phyloP scores from a whole-genome alignment of 176 grass and related monocot genomes.

The Pontederia crassipes region DNA sequence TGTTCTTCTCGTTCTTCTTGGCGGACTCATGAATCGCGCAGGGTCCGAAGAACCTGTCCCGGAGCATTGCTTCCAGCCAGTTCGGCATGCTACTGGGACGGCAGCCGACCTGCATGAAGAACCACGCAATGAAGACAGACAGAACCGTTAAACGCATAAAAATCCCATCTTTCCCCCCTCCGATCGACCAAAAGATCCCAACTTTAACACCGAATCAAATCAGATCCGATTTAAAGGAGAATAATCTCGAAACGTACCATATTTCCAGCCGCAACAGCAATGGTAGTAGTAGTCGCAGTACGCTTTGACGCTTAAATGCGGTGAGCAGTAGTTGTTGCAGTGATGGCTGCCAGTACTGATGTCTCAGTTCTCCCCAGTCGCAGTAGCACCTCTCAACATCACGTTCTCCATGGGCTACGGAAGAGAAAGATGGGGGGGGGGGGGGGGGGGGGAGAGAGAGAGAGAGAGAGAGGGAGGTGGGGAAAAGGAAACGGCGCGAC shows the following conservation, averaged over 20 bases:
- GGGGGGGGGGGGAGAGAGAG: not conserved
- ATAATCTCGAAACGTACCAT: too few relatives aligned
- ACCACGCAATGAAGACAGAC: not conserved
- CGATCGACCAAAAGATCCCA: not conserved
- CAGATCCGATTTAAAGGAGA: too few relatives aligned
- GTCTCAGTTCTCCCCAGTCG: not conserved
- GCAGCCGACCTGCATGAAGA: not conserved
- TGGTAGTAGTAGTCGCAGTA: not conserved
- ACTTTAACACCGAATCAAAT: too few relatives aligned
- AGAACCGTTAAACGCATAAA: too few relatives aligned
- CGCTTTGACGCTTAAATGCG: not conserved
- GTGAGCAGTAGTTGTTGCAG: not conserved
- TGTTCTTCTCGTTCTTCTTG: constrained; percentile 28
- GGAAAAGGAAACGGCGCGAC: not conserved
- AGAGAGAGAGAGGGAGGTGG: not conserved
- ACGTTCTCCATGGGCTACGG: not conserved
- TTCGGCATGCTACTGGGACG: not conserved
- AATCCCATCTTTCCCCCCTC: not conserved
- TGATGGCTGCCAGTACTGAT: not conserved
- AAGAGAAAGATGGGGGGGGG: not conserved
- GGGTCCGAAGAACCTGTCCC: constrained; percentile 15
- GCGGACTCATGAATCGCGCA: constrained; percentile 18
- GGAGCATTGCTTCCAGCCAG: constrained; percentile 12
- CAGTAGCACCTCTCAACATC: not conserved
- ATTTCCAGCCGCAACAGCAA: too few relatives aligned